Base-by-base conservation (phyloP, 495 filamentous ascomycete species). In the Lasiosphaeria miniovina region DNA sequence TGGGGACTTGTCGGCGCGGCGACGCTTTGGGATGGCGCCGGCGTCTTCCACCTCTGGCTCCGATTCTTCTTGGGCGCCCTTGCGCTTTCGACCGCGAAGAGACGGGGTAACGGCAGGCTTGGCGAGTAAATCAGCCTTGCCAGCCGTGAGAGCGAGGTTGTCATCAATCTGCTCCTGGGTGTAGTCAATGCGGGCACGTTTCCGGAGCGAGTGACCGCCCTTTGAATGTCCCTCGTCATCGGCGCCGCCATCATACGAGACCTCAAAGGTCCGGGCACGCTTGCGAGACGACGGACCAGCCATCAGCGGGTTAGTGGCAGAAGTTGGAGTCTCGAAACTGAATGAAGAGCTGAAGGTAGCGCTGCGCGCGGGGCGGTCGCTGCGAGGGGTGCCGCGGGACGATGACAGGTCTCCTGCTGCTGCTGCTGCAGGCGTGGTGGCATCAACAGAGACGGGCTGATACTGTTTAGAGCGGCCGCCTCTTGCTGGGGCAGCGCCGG, bases 181-280 rank as follows among this genome's bases (percentile, higher is more conserved):
- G 63, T 80, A 81, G 50, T 81, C 75, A 17, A 80, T 67, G 36
- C 74, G 75, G 17, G 74, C 61, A 24, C 78, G 72, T 63, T 75
- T 80, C 60, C 78, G 66, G 6, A 81, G 69, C 0, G 75, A 77
- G 60, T 78, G 78, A n/a, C 78, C 78, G 38, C 77, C 77, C 55
- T 70, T 78, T 34, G 72, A 70, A 52, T 65, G 59, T 43, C 68
- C 74, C 36, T 79, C 75, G 34, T 69, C 68, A 10, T 71, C 69
- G 12, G 64, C 61, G 43, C 51, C 61, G 36, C 54, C 61, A n/a
- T 65, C 65, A 24, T 66, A 62, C 4, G 71, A 59, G 11, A 59
- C 54, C 55, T 74, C 71, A 51, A 75, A 68, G 52, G 71, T 72
- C 52, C 71, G 72, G 15, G 69, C 62, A 61, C 75, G 65, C 70